Evolutionary conservation across 164 flowering plant genomes (phyloP).

Genomic region (Dillenia suffruticosa): DNA sequence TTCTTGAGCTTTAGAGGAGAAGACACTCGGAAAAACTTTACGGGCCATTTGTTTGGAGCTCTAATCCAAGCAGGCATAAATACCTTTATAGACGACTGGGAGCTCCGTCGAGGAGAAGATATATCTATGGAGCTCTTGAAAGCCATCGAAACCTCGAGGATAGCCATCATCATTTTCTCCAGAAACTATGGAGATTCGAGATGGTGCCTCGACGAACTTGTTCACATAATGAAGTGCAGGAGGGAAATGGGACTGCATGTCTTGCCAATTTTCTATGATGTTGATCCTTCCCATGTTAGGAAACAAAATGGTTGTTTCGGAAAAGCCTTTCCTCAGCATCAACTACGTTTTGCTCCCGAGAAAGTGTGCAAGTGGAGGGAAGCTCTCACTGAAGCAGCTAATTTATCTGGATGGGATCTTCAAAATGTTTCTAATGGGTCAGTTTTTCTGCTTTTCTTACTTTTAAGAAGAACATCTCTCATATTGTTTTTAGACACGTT

Average conservation of each 20-base stretch:
- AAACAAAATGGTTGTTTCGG: conserved; percentile 6
- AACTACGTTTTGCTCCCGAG: neutral
- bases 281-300: conserved; percentile 5
- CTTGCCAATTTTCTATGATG: conserved; percentile 11
- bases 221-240: conserved; percentile 2
- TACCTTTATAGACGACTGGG: conserved; percentile 4
- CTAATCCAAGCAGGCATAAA: neutral
- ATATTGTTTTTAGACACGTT: too few species aligned
- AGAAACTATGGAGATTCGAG: conserved; percentile 1
- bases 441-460: neutral
- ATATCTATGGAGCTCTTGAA: neutral
- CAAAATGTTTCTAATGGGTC: neutral
- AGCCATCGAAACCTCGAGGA: neutral
- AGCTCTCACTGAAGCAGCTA: neutral
- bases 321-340: neutral
- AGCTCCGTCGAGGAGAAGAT: neutral
- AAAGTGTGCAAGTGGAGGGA: conserved; percentile 1
- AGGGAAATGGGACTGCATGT: neutral
- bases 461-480: neutral
- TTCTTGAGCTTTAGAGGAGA: conserved; percentile 7
- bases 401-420: neutral
- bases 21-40: conserved; percentile 1
- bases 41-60: neutral
- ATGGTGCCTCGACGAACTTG: conserved; percentile 12
- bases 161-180: conserved; percentile 5